Percentiles rank a stretch among this genome's conserved stretches.
Evolutionary conservation across 2,329 filamentous ascomycete genomes (phyloP).

Genomic region (Cladophialophora carrionii): DNA sequence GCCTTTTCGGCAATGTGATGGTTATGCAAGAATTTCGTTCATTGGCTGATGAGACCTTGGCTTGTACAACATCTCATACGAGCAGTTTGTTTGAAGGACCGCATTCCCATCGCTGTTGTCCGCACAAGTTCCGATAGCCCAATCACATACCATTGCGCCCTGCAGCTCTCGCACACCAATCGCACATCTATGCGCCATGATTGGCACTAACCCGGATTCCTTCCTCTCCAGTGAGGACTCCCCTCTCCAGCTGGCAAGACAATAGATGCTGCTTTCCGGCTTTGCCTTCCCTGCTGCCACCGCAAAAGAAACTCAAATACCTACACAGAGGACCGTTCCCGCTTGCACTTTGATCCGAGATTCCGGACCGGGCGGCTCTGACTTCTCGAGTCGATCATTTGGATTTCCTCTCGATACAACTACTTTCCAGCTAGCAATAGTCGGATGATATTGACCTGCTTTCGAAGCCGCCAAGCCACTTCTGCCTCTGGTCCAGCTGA

Average conservation of each 20-base stretch:
- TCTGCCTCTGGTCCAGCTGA: neutral
- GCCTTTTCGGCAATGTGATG: neutral
- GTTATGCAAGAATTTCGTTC: neutral
- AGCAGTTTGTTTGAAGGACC: neutral
- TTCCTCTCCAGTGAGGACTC: neutral
- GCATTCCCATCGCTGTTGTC: conserved; percentile 14
- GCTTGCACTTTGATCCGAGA: neutral
- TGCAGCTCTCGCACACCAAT: conserved; percentile 4
- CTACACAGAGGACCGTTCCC: neutral
- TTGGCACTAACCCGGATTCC: neutral
- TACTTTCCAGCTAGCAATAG: neutral
- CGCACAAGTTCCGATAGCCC: conserved; percentile 1
- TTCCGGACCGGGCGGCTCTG: neutral
- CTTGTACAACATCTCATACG: neutral
- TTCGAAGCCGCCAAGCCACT: neutral
- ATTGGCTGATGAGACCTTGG: neutral
- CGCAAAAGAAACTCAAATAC: neutral
- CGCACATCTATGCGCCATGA: neutral
- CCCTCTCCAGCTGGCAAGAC: too few relatives aligned
- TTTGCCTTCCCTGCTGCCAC: neutral
- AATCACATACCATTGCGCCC: conserved; percentile 23
- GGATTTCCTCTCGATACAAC: neutral
- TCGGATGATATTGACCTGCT: neutral
- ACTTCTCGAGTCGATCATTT: neutral
- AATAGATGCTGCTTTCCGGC: neutral